Base-by-base conservation (phyloP, 148 eudicot species). In the Hydrangea macrophylla region DNA sequence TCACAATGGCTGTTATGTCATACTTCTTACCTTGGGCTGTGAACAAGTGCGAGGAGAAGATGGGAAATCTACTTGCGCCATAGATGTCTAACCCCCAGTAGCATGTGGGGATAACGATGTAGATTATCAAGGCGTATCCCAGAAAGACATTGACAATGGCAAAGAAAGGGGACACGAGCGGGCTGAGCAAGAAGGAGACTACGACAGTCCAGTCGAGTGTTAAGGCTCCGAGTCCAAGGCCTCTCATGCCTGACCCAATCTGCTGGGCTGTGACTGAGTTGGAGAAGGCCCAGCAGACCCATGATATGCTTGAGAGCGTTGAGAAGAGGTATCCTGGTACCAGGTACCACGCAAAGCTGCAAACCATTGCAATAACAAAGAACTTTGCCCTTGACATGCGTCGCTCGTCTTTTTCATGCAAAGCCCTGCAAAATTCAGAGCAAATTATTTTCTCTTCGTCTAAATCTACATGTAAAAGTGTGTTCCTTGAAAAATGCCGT, bases 71-170 rank as follows among this genome's bases (percentile, higher is more conserved):
- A 9, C 44, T 70, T 56, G 96, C 98, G 58, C 54, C 67, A 25
- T 90, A 92, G 63, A 82, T 70, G 78, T 88, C 84, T n/a, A 92
- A 76, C 8, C 93, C 93, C 98, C 98, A 92, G 64, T 90, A 92
- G 51, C 90, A 73, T 33, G 75, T 53, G 12, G 98, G 98, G 54
- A 89, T 88, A 39, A 79, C 81, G 15, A 92, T 48, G 79, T 90
- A 92, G 62, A 92, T 45, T 56, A 92, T 86, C 61, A 86, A 68
- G 37, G 77, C 65, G 60, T 84, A 92, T 20, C 98, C 96, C 12
- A 78, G 58, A 17, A 85, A 73, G 44, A 92, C 74, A 60, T 92
- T 92, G 51, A 76, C 87, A 40, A 90, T 92, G 55, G 96, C 87
- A 55, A 87, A 92, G 79, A 90, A 90, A 59, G 98, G 98, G 83